Percentiles rank a stretch among this genome's conserved stretches.
These are phyloP conservation scores for Aurantiochytrium sp. DNA, from an alignment of 108 stramenopile species.

Conservation along the genomic window DNA sequence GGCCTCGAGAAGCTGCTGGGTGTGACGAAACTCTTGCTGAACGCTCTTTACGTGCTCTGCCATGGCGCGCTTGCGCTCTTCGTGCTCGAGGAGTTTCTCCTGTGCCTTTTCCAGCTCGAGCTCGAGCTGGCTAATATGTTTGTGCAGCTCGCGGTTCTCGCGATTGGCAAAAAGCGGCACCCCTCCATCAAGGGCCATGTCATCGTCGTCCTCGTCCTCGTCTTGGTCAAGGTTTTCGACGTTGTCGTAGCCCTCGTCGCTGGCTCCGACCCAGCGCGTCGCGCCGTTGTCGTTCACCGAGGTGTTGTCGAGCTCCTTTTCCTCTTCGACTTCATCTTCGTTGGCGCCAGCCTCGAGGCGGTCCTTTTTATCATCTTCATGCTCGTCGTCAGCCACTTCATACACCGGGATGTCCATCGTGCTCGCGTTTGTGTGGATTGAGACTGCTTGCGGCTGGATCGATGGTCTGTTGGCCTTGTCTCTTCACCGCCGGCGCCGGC, in stretches of 20 bases:
- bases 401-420: neutral
- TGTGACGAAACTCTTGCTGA: conserved; percentile 67
- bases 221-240: neutral
- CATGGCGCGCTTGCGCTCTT: conserved; percentile 62
- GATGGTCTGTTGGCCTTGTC: too few relatives aligned
- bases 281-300: neutral
- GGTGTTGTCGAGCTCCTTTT: neutral
- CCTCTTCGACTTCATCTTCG: neutral
- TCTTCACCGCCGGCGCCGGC: too few relatives aligned
- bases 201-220: conserved; percentile 28
- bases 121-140: conserved; percentile 28
- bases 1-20: conserved; percentile 61
- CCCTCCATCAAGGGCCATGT: conserved; percentile 29
- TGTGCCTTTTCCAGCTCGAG: neutral
- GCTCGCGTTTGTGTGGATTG: too few relatives aligned
- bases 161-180: conserved; percentile 41
- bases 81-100: conserved; percentile 31
- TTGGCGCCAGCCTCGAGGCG: neutral
- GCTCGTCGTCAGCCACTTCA: neutral
- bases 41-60: conserved; percentile 72
- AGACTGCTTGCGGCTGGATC: too few relatives aligned
- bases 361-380: neutral
- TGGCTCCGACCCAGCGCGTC: neutral
- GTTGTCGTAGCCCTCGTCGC: neutral
- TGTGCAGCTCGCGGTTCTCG: conserved; percentile 40